Evolutionary conservation across 1,284 basidiomycete genomes (phyloP).

Genomic region (Pseudozyma sp.): DNA sequence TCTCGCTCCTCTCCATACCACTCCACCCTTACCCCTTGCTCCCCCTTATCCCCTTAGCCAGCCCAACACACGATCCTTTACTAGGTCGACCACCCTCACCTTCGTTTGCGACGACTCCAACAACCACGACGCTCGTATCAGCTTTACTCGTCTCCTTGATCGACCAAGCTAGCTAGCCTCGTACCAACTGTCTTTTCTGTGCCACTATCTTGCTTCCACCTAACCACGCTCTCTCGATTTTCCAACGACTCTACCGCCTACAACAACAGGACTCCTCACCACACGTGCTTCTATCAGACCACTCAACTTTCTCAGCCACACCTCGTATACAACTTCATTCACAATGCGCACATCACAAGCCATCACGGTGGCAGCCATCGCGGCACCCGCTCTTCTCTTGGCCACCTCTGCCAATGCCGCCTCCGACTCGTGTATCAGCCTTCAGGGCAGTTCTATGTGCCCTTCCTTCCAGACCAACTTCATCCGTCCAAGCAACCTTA

Average conservation of each 20-base stretch:
- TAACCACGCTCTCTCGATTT: constrained; percentile 2
- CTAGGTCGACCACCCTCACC: constrained; percentile 1
- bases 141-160: constrained; percentile 15
- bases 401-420: constrained; percentile 34
- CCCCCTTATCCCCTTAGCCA: constrained; percentile 10
- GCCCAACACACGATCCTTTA: constrained; percentile 27
- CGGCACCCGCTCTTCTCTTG: constrained; percentile 34
- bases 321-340: neutral
- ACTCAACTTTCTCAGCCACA: too few species aligned
- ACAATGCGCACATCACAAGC: constrained; percentile 44
- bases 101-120: neutral
- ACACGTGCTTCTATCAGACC: neutral
- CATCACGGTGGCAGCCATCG: constrained; percentile 30
- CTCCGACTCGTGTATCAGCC: constrained; percentile 53
- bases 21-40: constrained; percentile 8
- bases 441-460: constrained; percentile 53
- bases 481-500: constrained; percentile 69
- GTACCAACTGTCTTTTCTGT: constrained; percentile 42
- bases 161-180: constrained; percentile 24
- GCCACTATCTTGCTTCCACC: constrained; percentile 6
- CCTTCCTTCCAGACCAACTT: constrained; percentile 61
- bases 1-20: constrained; percentile 18
- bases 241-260: neutral
- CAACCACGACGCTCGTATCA: constrained; percentile 20
- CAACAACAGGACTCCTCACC: constrained; percentile 10